Conservation (phyloP, 257 asterid species). For the Scutellaria galericulata region DNA sequence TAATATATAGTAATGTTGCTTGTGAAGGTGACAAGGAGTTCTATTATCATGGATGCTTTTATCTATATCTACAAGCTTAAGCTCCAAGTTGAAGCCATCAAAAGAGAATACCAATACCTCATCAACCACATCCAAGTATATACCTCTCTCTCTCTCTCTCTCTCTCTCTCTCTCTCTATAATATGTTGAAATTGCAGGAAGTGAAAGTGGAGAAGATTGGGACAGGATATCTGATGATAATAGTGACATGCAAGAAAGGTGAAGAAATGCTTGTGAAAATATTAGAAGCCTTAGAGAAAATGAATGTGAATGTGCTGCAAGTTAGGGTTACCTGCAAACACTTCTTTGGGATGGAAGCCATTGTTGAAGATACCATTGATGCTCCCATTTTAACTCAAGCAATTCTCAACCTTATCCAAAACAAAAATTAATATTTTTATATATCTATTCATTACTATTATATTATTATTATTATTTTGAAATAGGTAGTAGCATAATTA, state of each 20-base stretch:
- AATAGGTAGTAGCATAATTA: too few relatives aligned
- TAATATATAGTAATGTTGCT: not conserved
- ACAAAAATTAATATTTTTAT: not conserved
- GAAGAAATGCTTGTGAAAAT: constrained; percentile 56
- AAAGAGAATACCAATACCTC: constrained; percentile 58
- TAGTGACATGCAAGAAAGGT: constrained; percentile 65
- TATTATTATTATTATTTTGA: not conserved
- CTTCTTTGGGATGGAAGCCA: constrained; percentile 72
- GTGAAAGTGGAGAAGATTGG: constrained; percentile 73
- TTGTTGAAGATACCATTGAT: constrained; percentile 57
- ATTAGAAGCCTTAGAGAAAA: constrained; percentile 58
- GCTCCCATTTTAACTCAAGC: constrained; percentile 44
- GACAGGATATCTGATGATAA: constrained; percentile 40
- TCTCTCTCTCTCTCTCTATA: not conserved
- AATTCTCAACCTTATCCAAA: constrained; percentile 49
- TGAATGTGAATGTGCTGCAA: constrained; percentile 53
- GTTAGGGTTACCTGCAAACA: constrained; percentile 56
- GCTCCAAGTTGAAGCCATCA: constrained; percentile 70
- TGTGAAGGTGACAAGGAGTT: constrained; percentile 61
- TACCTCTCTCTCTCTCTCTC: constrained; percentile 1
- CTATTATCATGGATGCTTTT: constrained; percentile 72
- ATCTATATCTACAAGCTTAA: constrained; percentile 64
- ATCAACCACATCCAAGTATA: constrained; percentile 55
- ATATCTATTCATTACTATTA: not conserved
- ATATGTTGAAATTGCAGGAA: constrained; percentile 38